Base-by-base conservation (phyloP, 139 green algal genomes). In the Chlorella sorokiniana region DNA sequence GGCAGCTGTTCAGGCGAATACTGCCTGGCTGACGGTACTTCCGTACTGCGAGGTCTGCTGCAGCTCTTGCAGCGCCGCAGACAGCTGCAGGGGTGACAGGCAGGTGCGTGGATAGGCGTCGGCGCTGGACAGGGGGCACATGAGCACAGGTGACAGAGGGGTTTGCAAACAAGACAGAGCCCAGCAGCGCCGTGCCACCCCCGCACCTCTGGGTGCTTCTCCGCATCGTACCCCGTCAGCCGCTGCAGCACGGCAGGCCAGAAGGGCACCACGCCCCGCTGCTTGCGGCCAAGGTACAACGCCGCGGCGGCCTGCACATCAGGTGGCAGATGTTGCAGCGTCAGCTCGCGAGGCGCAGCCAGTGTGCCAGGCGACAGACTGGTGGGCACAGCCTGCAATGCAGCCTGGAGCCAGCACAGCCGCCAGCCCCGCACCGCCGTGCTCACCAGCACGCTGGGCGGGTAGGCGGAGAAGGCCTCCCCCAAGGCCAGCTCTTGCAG, bases 221-320 rank as follows among this genome's bases (percentile, higher is more conserved):
- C 42, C 31, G 64, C 76, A 18, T n/a, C 8, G 20, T 37, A 85
- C 20, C 81, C 77, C 25, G 88, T 91, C 38, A 92, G 68, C 51
- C 80, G 59, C 48, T 56, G 51, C 64, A 95, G 86, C 74, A 86
- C 86, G 2, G 61, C 81, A 27, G 92, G 92, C 87, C 89, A 93
- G 72, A 78, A 78, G 9, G 92, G 92, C 48, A 91, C 82, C 9
- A 81, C 82, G 37, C 92, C 90, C n/a, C 86, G 83, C 68, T 79
- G 70, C 42, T 62, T 59, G 11, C 88, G 83, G 44, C 83, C 83
- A 31, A 82, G 68, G 37, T 84, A 35, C 37, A 92, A 48, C 25
- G 86, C 71, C 1, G 83, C 88, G 3, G 82, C 86, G 1, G 86
- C 87, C 45, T 78, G 78, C 54, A 69, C 23, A 27, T 27, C 29